Percentiles rank a stretch among this genome's conserved stretches.
Evolutionary conservation across 2,329 filamentous ascomycete genomes (phyloP).

Genomic region (Xylaria hypoxylon): DNA sequence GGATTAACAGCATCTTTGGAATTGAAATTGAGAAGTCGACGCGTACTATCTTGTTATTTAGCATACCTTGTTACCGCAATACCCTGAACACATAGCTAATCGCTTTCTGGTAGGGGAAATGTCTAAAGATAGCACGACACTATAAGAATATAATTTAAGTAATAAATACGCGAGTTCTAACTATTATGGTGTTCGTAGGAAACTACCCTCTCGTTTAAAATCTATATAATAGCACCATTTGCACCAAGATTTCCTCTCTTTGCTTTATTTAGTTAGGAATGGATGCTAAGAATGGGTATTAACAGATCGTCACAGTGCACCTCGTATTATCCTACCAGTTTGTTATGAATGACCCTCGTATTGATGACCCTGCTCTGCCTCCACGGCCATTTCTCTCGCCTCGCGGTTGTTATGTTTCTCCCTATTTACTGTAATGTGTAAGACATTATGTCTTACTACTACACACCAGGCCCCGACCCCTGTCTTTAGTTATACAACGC

Average conservation of each 20-base stretch:
- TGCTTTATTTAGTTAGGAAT: neutral
- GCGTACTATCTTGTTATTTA: neutral
- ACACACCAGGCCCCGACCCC: neutral
- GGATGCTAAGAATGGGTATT: neutral
- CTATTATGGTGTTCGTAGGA: neutral
- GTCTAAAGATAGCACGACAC: too few species aligned
- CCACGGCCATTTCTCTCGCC: neutral
- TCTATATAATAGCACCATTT: neutral
- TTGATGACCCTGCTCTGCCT: neutral
- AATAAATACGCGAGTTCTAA: neutral
- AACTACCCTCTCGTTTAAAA: neutral
- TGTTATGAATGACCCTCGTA: neutral
- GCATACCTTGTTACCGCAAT: neutral
- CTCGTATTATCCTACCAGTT: neutral
- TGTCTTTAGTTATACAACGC: neutral
- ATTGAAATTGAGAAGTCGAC: neutral
- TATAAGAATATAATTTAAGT: neutral
- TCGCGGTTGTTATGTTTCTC: neutral
- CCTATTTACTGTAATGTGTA: too few species aligned
- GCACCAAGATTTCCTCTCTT: too few species aligned
- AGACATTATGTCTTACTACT: too few species aligned
- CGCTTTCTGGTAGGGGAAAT: neutral
- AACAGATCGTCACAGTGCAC: neutral
- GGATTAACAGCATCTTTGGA: too few species aligned
- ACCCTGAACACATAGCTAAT: neutral